phyloP scores from a whole-genome alignment of 768 basidiomycete species.

The Termitomyces sp. region DNA sequence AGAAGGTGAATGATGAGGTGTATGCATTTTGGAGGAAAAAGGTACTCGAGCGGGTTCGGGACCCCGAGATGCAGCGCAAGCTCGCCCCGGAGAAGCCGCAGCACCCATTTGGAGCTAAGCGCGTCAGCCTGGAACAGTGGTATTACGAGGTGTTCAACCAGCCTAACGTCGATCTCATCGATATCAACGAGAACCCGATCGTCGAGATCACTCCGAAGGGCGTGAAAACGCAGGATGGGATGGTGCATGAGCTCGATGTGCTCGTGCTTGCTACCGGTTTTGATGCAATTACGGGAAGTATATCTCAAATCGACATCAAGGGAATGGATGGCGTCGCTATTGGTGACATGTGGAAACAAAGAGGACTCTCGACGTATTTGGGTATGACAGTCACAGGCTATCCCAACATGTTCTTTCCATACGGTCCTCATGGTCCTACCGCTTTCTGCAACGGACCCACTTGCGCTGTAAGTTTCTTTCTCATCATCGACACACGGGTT shows the following conservation, averaged over 20 bases:
- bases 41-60: constrained; percentile 18
- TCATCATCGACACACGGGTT: background rate
- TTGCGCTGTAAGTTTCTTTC: constrained; percentile 12
- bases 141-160: constrained; percentile 25
- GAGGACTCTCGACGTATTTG: constrained; percentile 10
- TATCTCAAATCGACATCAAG: constrained; percentile 20
- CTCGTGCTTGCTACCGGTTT: constrained; percentile 14
- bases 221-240: constrained; percentile 19
- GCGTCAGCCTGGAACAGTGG: constrained; percentile 19
- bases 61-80: constrained; percentile 10
- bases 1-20: constrained; percentile 18
- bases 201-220: background rate
- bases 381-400: background rate
- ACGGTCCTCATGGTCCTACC: constrained; percentile 24
- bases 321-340: background rate
- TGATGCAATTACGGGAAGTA: constrained; percentile 17
- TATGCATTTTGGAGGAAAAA: constrained; percentile 16
- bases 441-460: constrained; percentile 16
- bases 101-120: constrained; percentile 24
- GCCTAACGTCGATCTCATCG: constrained; percentile 21
- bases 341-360: constrained; percentile 19
- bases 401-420: constrained; percentile 24
- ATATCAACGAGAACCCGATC: constrained; percentile 20
- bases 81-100: constrained; percentile 9
- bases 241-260: constrained; percentile 20